Evolutionary conservation across 345 rosid genomes (phyloP).

Genomic region (Populus ilicifolia): DNA sequence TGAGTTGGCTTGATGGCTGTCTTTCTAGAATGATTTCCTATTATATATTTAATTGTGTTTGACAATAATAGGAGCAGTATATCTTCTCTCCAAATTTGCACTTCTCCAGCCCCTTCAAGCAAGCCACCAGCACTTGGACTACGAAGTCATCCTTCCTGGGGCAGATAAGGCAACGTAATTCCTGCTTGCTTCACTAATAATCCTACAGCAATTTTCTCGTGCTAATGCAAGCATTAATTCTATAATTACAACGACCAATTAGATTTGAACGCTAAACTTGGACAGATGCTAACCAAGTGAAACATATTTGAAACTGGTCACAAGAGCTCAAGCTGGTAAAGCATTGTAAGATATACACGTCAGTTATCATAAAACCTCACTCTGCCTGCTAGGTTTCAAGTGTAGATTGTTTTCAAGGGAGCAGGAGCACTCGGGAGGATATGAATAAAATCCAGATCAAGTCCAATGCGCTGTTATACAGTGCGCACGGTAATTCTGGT

Average conservation of each 20-base stretch:
- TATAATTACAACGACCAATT: background rate
- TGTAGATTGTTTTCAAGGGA: no score
- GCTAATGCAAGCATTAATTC: background rate
- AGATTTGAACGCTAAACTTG: background rate
- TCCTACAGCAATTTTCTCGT: background rate
- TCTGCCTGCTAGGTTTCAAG: no score
- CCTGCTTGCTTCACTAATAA: background rate
- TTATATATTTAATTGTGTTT: conserved; percentile 6
- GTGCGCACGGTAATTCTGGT: no score
- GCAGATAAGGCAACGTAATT: background rate
- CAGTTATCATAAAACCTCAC: background rate
- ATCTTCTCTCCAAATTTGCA: background rate
- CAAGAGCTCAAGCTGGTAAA: no score
- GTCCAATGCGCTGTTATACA: no score
- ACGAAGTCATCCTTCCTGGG: background rate
- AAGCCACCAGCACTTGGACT: background rate
- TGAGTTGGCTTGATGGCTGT: background rate
- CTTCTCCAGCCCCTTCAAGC: background rate
- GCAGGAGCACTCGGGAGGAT: no score
- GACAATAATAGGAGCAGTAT: conserved; percentile 13
- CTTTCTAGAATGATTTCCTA: background rate
- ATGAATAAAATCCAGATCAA: no score
- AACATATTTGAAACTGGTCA: background rate
- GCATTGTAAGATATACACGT: background rate
- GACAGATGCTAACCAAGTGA: background rate